Evolutionary conservation across 192 early-diverging fungal species (phyloP), one percentile per base, ranked within the genome.

Genomic region (Mortierella claussenii): DNA sequence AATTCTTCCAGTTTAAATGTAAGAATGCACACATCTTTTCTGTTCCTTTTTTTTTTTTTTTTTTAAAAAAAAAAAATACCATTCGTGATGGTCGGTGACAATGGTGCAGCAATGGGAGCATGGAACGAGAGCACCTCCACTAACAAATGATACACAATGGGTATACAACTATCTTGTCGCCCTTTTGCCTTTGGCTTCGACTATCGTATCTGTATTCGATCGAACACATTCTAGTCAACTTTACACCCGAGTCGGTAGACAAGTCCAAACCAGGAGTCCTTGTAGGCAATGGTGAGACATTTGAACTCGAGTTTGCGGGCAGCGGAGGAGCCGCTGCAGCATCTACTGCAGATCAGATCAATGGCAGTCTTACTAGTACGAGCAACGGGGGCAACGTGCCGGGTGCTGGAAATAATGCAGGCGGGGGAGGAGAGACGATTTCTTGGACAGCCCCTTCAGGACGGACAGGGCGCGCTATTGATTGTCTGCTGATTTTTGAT

Each of bases 1-100:
- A 75, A 23, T 75, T 75, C 44, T 51, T 60, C 44, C 70, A 75
- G 45, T 75, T 75, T 36, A 75, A 75, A 65, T 75, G 70, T 75
- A 55, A 75, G 55, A 27, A 43, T 20, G 23, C 13, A 10, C 1
- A 6, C 26, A 27, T 17, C 15, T 26, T 5, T 36, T 8, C 26
- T 11, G 12, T 17, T 27, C 42, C 6, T 13, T 47, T 43, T 20
- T 17, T 55, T 27, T 17, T 11, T 17, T 40, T 28, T 23, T 18
- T 33, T 9, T 28, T 26, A 40, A 42, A 30, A 30, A 17, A 53
- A 32, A 53, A 30, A 53, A 30, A 30, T n/a, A n/a, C n/a, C n/a
- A n/a, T n/a, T n/a, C n/a, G n/a, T n/a, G n/a, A n/a, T n/a, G n/a
- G n/a, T n/a, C n/a, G n/a, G n/a, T n/a, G n/a, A n/a, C n/a, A n/a